A percentile compares a stretch with the other conserved stretches of the same genome.
Conservation (phyloP, 306 rosid species). For the Begonia fuchsioides region DNA sequence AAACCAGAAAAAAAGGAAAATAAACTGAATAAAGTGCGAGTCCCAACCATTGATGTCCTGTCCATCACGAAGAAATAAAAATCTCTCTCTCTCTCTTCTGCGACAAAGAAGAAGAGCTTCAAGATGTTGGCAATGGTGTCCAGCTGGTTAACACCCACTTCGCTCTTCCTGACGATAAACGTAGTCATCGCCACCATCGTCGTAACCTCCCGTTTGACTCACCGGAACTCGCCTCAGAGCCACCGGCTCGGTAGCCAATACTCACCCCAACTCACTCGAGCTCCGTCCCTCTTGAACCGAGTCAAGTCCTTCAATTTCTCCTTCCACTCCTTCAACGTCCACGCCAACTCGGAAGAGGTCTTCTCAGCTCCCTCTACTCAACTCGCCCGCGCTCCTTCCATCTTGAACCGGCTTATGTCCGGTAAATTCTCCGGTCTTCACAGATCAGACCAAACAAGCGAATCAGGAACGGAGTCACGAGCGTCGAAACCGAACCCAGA, state of each 20-base stretch:
- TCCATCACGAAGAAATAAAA: neutral
- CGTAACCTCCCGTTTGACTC: constrained; percentile 24
- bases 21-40: too few relatives aligned
- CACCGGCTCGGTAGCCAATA: neutral
- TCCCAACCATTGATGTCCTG: too few relatives aligned
- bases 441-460: constrained; percentile 13
- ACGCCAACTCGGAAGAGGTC: neutral
- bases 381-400: constrained; percentile 25
- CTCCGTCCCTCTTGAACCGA: constrained; percentile 36
- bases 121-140: constrained; percentile 10
- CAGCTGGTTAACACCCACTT: constrained; percentile 45
- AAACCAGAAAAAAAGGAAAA: too few relatives aligned
- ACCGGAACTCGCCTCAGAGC: constrained; percentile 6
- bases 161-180: constrained; percentile 63
- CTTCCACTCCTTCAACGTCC: constrained; percentile 4
- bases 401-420: constrained; percentile 34
- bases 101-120: too few relatives aligned
- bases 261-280: constrained; percentile 18
- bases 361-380: neutral
- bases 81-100: neutral
- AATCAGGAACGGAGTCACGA: neutral
- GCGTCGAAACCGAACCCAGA: constrained; percentile 2
- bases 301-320: constrained; percentile 32
- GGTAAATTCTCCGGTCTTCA: constrained; percentile 15
- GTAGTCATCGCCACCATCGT: constrained; percentile 43